Conservation (phyloP, 2,329 filamentous ascomycete genomes). For the Nemania sp. region DNA sequence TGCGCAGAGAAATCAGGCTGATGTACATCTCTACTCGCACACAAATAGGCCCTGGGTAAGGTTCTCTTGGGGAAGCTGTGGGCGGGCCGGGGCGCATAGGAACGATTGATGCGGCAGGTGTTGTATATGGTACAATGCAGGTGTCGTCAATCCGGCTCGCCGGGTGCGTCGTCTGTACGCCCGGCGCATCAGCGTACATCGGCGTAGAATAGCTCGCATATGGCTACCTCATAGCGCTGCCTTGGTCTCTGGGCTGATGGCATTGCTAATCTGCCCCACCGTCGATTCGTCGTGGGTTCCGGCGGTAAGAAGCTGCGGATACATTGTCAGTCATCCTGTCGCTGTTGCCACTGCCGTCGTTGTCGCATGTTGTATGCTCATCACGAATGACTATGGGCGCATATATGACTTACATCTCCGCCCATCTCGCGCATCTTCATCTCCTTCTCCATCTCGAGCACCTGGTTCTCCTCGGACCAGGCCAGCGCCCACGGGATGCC, state of each 20-base stretch:
- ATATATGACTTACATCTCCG: constrained; percentile 58
- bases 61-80: neutral
- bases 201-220: neutral
- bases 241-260: constrained; percentile 53
- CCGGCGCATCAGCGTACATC: neutral
- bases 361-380: neutral
- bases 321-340: constrained; percentile 14
- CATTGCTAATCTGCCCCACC: constrained; percentile 53
- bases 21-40: constrained; percentile 1
- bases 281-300: constrained; percentile 45
- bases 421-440: constrained; percentile 93
- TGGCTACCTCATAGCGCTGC: constrained; percentile 51
- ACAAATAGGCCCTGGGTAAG: neutral
- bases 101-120: constrained; percentile 10
- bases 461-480: constrained; percentile 93
- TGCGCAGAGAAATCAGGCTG: constrained; percentile 5
- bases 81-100: constrained; percentile 6
- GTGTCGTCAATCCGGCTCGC: neutral
- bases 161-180: neutral
- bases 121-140: constrained; percentile 22
- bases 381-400: neutral
- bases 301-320: constrained; percentile 51
- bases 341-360: neutral
- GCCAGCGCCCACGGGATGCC: constrained; percentile 93
- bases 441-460: constrained; percentile 96